These are phyloP conservation scores for Magnaporthiopsis rhizophila DNA, from an alignment of 2,329 filamentous ascomycete species.

Conservation along the genomic window DNA sequence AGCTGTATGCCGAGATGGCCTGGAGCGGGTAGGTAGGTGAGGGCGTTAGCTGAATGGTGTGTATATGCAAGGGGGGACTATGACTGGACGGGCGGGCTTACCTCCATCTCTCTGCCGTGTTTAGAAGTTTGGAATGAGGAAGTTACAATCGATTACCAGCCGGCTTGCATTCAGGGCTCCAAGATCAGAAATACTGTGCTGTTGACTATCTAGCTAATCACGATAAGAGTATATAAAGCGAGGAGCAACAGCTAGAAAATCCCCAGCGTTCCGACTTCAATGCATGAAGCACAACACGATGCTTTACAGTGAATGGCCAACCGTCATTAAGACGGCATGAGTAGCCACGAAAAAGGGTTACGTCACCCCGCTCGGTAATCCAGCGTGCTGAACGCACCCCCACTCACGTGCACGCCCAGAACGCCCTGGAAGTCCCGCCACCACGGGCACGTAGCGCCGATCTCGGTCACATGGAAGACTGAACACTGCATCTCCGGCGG, in stretches of 20 bases:
- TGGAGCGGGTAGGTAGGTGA: slow-evolving; percentile 15
- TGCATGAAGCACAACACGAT: not conserved
- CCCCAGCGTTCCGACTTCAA: no score
- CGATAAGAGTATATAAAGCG: no score
- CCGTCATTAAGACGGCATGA: no score
- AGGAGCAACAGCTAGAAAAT: no score
- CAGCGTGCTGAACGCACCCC: no score
- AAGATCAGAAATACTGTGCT: no score
- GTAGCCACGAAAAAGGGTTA: not conserved
- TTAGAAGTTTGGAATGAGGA: no score
- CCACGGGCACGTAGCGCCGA: not conserved
- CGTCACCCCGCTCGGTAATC: not conserved
- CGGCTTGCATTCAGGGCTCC: no score
- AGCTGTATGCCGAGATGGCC: slow-evolving; percentile 42
- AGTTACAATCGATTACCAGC: no score
- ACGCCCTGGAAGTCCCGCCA: not conserved
- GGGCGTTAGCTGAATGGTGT: not conserved
- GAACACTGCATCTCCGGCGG: not conserved
- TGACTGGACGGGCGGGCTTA: not conserved
- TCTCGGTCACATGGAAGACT: not conserved
- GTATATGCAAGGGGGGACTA: not conserved
- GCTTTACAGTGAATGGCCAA: no score
- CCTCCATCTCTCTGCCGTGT: not conserved
- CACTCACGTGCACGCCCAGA: not conserved
- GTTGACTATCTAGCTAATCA: no score